These are phyloP conservation scores for Colletotrichum magnum DNA, from an alignment of 2,329 filamentous ascomycete genomes.

Conservation along the genomic window DNA sequence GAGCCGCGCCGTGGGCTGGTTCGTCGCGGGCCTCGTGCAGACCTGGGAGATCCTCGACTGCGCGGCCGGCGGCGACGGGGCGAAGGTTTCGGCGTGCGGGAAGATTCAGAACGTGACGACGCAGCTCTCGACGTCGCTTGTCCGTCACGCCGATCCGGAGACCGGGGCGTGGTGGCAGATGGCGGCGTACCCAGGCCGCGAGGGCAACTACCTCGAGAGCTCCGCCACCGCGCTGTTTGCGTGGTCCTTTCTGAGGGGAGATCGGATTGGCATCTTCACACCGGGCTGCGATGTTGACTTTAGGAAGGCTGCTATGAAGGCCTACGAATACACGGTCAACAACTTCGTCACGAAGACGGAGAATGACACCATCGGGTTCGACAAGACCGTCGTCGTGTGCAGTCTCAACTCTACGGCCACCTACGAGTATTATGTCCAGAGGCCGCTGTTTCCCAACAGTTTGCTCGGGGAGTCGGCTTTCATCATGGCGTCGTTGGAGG, in stretches of 20 bases:
- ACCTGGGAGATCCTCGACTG: conserved; percentile 37
- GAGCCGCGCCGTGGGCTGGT: conserved; percentile 41
- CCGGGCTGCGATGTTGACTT: background rate
- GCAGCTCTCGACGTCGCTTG: conserved; percentile 22
- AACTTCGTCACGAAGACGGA: conserved; percentile 30
- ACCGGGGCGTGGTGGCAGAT: conserved; percentile 41
- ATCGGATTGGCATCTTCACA: conserved; percentile 19
- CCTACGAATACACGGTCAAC: conserved; percentile 34
- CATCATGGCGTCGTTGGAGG: conserved; percentile 54
- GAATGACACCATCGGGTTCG: conserved; percentile 46
- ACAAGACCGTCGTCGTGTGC: conserved; percentile 56
- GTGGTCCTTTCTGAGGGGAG: conserved; percentile 36
- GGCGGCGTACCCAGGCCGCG: conserved; percentile 29
- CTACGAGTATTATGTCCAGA: conserved; percentile 56
- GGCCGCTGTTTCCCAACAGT: conserved; percentile 54
- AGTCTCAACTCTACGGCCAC: conserved; percentile 58
- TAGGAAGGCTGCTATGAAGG: conserved; percentile 25
- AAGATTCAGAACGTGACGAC: conserved; percentile 15
- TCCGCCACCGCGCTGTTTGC: conserved; percentile 41
- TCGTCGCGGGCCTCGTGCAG: conserved; percentile 40
- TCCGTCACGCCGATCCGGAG: conserved; percentile 26
- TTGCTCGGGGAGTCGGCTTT: conserved; percentile 55
- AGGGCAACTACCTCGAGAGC: conserved; percentile 41
- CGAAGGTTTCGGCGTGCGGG: conserved; percentile 4
- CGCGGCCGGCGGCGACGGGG: background rate